Percentiles rank a stretch among this genome's conserved stretches.
Evolutionary conservation across 2,329 filamentous ascomycete genomes (phyloP).

Genomic region (Karstenula rhodostoma): DNA sequence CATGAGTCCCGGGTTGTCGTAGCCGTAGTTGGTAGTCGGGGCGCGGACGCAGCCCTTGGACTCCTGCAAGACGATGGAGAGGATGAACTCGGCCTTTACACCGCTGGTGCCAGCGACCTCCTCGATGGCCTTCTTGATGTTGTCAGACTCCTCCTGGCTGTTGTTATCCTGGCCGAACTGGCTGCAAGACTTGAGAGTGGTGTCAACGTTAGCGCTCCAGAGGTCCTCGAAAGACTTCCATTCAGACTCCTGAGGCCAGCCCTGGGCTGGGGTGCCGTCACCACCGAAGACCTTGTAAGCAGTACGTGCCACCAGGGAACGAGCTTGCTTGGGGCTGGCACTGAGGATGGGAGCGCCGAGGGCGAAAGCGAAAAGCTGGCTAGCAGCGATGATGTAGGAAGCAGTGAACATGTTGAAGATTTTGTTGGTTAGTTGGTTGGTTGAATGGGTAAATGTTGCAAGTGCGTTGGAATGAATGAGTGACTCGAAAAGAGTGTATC

Average conservation of each 20-base stretch:
- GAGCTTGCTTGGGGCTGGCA: conserved; percentile 15
- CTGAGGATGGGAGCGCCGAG: conserved; percentile 34
- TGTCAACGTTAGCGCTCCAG: conserved; percentile 46
- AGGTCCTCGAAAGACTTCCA: conserved; percentile 50
- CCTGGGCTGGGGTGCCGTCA: conserved; percentile 43
- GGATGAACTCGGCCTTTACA: conserved; percentile 53
- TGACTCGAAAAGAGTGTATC: conserved; percentile 22
- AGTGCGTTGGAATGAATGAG: conserved; percentile 15
- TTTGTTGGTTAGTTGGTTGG: conserved; percentile 13
- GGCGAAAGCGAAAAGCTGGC: conserved; percentile 38
- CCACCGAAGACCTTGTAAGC: conserved; percentile 43
- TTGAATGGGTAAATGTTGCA: conserved; percentile 16
- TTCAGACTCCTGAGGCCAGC: conserved; percentile 47
- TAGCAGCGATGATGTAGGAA: conserved; percentile 36
- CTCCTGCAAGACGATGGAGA: conserved; percentile 58
- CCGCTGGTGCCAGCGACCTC: conserved; percentile 38
- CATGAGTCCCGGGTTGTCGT: conserved; percentile 58
- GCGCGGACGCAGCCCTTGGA: conserved; percentile 57
- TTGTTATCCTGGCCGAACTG: conserved; percentile 49
- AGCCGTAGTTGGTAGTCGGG: conserved; percentile 52
- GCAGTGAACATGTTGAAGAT: conserved; percentile 29
- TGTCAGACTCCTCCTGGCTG: conserved; percentile 46
- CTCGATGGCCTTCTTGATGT: conserved; percentile 50
- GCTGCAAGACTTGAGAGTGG: conserved; percentile 49
- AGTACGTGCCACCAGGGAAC: conserved; percentile 28